phyloP scores from a whole-genome alignment of 495 filamentous ascomycete species.

The Bacidia rubella region DNA sequence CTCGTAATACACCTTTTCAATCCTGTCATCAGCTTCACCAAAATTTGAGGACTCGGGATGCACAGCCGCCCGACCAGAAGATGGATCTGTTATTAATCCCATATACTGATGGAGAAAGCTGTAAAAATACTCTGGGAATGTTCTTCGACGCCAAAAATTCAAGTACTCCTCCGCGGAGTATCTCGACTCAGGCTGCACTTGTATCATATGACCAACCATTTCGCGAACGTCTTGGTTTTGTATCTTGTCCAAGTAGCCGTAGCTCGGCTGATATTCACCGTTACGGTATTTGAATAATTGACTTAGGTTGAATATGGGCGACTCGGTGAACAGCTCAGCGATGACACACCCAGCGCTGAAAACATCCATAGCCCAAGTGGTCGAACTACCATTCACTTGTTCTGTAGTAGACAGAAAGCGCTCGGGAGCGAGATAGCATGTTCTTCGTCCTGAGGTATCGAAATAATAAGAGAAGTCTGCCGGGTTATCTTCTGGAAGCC shows the following conservation, averaged over 20 bases:
- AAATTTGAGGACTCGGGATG: slow-evolving; percentile 51
- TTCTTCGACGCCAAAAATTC: slow-evolving; percentile 79
- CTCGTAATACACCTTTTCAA: slow-evolving; percentile 81
- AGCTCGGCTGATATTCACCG: slow-evolving; percentile 79
- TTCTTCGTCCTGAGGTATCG: slow-evolving; percentile 78
- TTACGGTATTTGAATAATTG: slow-evolving; percentile 90
- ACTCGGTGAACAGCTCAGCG: slow-evolving; percentile 91
- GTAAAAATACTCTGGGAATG: slow-evolving; percentile 93
- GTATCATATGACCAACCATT: slow-evolving; percentile 89
- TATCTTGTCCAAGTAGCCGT: slow-evolving; percentile 69
- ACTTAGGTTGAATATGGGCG: slow-evolving; percentile 81
- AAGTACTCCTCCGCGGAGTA: slow-evolving; percentile 93
- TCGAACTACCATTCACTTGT: slow-evolving; percentile 43
- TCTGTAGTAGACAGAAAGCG: slow-evolving; percentile 65
- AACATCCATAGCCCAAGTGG: slow-evolving; percentile 97
- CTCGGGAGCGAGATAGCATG: slow-evolving; percentile 95
- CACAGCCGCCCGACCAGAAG: slow-evolving; percentile 53
- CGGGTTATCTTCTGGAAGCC: slow-evolving; percentile 91
- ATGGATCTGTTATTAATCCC: slow-evolving; percentile 90
- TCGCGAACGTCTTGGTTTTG: slow-evolving; percentile 77
- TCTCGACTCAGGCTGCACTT: slow-evolving; percentile 76
- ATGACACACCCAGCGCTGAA: slow-evolving; percentile 97
- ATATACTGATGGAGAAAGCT: slow-evolving; percentile 95
- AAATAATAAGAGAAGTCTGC: slow-evolving; percentile 97
- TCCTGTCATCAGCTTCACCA: slow-evolving; percentile 79